These are phyloP conservation scores for Acaromyces ingoldii DNA, from an alignment of 1,284 basidiomycete species.

Conservation along the genomic window DNA sequence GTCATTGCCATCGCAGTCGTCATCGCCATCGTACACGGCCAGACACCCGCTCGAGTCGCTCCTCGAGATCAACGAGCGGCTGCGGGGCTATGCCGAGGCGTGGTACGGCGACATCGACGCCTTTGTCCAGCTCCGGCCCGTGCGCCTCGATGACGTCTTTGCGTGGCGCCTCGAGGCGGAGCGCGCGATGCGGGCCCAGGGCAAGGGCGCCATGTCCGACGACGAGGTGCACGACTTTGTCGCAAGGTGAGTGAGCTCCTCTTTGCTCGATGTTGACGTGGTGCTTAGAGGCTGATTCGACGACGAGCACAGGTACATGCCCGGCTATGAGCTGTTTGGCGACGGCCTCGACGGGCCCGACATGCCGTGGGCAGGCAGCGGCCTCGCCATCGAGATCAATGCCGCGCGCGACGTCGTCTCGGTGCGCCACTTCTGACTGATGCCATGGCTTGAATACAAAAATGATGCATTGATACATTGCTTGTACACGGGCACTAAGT, in stretches of 20 bases:
- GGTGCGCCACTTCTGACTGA: too few relatives aligned
- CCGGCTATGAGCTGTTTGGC: conserved; percentile 21
- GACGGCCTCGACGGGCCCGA: background rate
- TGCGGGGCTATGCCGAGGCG: conserved; percentile 59
- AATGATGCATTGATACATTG: too few relatives aligned
- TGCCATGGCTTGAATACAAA: too few relatives aligned
- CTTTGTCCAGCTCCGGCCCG: conserved; percentile 60
- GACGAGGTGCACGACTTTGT: conserved; percentile 65
- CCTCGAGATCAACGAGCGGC: conserved; percentile 60
- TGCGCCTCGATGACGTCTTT: conserved; percentile 30
- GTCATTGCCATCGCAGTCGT: background rate
- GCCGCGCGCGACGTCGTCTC: too few relatives aligned
- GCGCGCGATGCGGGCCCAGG: conserved; percentile 70
- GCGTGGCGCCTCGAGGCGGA: conserved; percentile 80
- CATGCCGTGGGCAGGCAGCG: background rate
- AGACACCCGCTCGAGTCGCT: conserved; percentile 56
- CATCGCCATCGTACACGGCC: conserved; percentile 24
- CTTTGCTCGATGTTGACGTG: background rate
- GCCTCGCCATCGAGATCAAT: too few relatives aligned
- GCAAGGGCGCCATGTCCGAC: conserved; percentile 78
- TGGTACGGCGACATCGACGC: conserved; percentile 67
- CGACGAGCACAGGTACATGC: conserved; percentile 15
- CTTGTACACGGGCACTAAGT: too few relatives aligned
- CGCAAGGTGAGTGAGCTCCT: conserved; percentile 8
- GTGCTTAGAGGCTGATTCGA: background rate